Base-by-base conservation (phyloP, 176 grass and related monocot species). In the Melocanna baccifera region DNA sequence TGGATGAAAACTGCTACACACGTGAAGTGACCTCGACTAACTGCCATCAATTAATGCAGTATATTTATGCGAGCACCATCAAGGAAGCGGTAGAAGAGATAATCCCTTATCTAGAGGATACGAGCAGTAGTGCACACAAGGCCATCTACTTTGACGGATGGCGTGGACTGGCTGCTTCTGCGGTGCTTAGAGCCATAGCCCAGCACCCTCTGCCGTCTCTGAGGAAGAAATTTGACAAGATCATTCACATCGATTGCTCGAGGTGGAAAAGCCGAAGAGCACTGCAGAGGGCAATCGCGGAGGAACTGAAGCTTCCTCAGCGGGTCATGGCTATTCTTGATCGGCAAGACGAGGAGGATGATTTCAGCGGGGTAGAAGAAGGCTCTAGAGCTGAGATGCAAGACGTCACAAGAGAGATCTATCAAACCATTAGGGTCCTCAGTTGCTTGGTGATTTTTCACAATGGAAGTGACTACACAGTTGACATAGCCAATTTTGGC, bases 41-140 rank as follows among this genome's bases (percentile, higher is more conserved):
- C 13, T 62, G 58, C 58, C 23, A 26, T 62, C n/a, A 4, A 59
- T 4, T 62, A 28, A 62, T 19, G 62, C 29, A 65, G 62, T 0
- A 0, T 0, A 16, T 59, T 1, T 0, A 0, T 10, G 0, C 6
- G 1, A 0, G 0, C 0, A 28, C 4, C 2, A 0, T 84, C 2
- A 3, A 32, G 12, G 0, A 11, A 1, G 55, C 75, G 1, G n/a
- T 62, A 15, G 0, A 0, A 7, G 0, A 0, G 0, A 62, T 62
- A 77, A 41, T 1, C 12, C 32, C 32, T 34, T 62, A 5, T 18
- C 3, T 61, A 9, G 20, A 15, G 2, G 30, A 39, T 9, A 76
- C 18, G 11, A 23, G 47, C 26, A 0, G 2, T 0, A 2, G 19
- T 4, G 34, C 20, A 9, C 6, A 40, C 13, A 26, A 5, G 55